Evolutionary conservation across 108 stramenopile species (phyloP), one percentile per base, ranked within the genome.

Genomic region (Pseudonitzschia multistriata): DNA sequence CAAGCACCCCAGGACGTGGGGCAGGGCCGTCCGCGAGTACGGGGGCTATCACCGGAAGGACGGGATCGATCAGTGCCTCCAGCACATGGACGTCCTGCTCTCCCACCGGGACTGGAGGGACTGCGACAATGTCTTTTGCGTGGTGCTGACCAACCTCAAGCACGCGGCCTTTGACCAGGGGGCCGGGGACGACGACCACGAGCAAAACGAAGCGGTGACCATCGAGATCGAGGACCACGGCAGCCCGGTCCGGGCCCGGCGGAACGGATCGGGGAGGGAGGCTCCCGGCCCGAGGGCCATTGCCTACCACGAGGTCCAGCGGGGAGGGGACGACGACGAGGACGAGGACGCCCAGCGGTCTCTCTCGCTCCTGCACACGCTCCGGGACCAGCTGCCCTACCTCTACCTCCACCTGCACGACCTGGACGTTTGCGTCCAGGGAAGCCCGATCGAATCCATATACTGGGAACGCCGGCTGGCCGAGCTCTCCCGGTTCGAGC

Each of bases 401-500:
- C 67, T 68, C 14, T 88, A 88, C 49, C 50, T 88, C 31, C 85
- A 88, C 68, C 50, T 88, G 17, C 79, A 83, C 39, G 45, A 56
- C 30, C 61, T 88, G 40, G 71, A 82, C 40, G 60, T 88, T n/a
- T 31, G 31, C n/a, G 73, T 86, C 28, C 57, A 53, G 17, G 57
- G 49, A 0, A 45, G 79, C 11, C 13, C 19, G 11, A 45, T 83
- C 13, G 40, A 63, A 13, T 78, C 79, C 47, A 13, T 61, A 13
- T 83, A 80, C 62, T 88, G 88, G 88, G 79, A 82, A n/a, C 78
- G 67, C 10, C 74, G 85, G 13, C 42, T 90, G 37, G 83, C 82
- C 3, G 86, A 87, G 61, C 49, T 90, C 25, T 68, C 80, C 25
- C 21, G 48, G 15, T 86, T 90, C 57, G 69, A 74, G 8, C 62